Evolutionary conservation across 23 red algal genomes (phyloP).

Genomic region (Chondrus crispus): DNA sequence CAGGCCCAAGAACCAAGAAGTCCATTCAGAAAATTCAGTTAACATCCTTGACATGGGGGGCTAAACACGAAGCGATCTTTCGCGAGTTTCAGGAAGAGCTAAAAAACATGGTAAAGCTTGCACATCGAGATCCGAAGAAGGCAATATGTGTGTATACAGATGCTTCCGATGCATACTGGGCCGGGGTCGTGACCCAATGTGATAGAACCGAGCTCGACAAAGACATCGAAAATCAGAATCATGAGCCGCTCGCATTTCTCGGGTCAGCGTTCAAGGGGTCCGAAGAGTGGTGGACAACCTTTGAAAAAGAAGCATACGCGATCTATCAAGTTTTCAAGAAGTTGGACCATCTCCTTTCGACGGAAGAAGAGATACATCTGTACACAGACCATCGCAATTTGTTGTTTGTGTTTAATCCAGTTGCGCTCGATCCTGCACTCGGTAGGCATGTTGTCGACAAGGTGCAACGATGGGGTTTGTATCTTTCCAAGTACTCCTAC

Average conservation of each 20-base stretch:
- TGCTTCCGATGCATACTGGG: conserved; percentile 1
- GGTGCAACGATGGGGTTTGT: conserved; percentile 32
- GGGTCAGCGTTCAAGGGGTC: neutral
- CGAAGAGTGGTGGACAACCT: neutral
- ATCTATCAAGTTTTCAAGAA: conserved; percentile 14
- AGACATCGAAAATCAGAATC: neutral
- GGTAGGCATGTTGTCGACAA: conserved; percentile 21
- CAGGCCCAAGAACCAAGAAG: neutral
- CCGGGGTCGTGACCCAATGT: neutral
- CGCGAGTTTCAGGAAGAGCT: neutral
- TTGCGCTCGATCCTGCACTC: neutral
- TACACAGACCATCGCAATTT: conserved; percentile 23
- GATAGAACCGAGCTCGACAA: neutral
- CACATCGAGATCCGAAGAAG: neutral
- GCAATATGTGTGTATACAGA: neutral
- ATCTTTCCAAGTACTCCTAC: conserved; percentile 19
- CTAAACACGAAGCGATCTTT: neutral
- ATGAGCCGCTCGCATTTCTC: conserved; percentile 21
- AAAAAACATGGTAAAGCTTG: neutral
- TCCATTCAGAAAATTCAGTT: neutral
- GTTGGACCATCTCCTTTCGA: neutral
- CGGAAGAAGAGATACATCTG: neutral
- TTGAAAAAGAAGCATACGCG: conserved; percentile 41
- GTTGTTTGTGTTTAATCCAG: conserved; percentile 12
- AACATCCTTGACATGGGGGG: neutral